Base-by-base conservation (phyloP, 2,329 filamentous ascomycete genomes). In the Trichoderma endophyticum region DNA sequence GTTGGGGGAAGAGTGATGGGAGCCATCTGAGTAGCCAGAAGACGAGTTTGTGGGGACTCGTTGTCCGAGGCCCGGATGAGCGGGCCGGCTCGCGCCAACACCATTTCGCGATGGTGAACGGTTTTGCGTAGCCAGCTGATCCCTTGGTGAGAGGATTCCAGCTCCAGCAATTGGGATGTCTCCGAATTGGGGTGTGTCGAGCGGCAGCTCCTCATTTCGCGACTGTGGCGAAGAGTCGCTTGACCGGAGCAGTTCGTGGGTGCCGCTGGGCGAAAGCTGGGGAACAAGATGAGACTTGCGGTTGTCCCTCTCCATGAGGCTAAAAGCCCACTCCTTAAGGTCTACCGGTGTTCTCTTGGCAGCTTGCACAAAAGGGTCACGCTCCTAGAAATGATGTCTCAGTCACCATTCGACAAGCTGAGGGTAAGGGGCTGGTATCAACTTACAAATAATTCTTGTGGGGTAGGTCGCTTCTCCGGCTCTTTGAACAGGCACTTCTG, bases 271-370 rank as follows among this genome's bases (percentile, higher is more conserved):
- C 12, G 92, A 93, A 56, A 93, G 85, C 77, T 93, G 91, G 39
- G 94, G 94, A 18, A 91, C 93, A 48, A 98, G 88, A 80, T 98
- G 95, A 32, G 95, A 97, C 82, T 97, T 97, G 80, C 96, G 93
- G 82, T 98, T 97, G 82, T 98, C 93, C 77, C 92, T 90, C 80
- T 98, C 95, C 89, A 98, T 95, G 86, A 98, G 89, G 77, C 93
- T 91, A 63, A 97, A 90, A 26, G 96, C 95, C 96, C 96, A 99
- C 74, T 94, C 93, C 81, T 93, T 90, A 39, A 99, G 87, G 80
- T 99, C 92, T 65, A 99, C 96, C 0, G 96, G 96, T 1, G 96
- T 99, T 76, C 95, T 90, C 85, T 98, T 98, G 63, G 96, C 96
- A 68, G 96, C 96, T 82, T 97, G 94, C 24, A 99, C 90, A 82